Conservation (phyloP, 1,284 basidiomycete genomes). For the Wallemia ichthyophaga region DNA sequence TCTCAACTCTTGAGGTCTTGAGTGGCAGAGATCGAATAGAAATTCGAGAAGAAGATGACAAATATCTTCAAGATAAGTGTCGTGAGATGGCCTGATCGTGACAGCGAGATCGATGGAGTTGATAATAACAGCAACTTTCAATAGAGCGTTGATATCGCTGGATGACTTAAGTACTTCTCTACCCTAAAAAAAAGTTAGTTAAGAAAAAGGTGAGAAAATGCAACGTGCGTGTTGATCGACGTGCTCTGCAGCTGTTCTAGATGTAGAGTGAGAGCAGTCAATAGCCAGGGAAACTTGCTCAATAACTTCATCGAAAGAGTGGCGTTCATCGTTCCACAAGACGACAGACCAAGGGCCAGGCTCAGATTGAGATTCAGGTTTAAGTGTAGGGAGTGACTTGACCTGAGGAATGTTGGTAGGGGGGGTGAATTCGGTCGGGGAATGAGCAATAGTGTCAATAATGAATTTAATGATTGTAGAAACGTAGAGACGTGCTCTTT, state of each 20-base stretch:
- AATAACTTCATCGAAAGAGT: constrained; percentile 69
- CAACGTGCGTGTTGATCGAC: constrained; percentile 32
- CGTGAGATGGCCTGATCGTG: constrained; percentile 57
- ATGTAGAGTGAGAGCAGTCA: constrained; percentile 29
- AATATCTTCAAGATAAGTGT: constrained; percentile 69
- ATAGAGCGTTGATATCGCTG: constrained; percentile 31
- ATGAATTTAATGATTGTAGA: constrained; percentile 50
- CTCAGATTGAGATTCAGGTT: constrained; percentile 7
- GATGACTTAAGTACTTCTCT: constrained; percentile 60
- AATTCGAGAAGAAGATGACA: constrained; percentile 55
- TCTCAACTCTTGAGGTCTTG: constrained; percentile 29
- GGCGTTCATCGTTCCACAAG: constrained; percentile 93
- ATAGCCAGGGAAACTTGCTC: constrained; percentile 42
- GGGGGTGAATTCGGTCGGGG: constrained; percentile 42
- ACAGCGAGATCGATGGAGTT: constrained; percentile 72
- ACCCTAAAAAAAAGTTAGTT: constrained; percentile 20
- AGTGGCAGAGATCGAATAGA: constrained; percentile 48
- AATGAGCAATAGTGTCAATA: constrained; percentile 53
- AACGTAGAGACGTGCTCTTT: constrained; percentile 6
- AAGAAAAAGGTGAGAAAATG: constrained; percentile 1
- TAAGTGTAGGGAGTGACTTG: constrained; percentile 41
- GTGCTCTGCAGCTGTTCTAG: constrained; percentile 29
- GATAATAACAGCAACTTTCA: constrained; percentile 51
- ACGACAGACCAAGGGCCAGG: constrained; percentile 56
- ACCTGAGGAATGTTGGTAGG: constrained; percentile 34